Evolutionary conservation across 495 filamentous ascomycete species (phyloP).

Genomic region (Margaritispora aquatica): DNA sequence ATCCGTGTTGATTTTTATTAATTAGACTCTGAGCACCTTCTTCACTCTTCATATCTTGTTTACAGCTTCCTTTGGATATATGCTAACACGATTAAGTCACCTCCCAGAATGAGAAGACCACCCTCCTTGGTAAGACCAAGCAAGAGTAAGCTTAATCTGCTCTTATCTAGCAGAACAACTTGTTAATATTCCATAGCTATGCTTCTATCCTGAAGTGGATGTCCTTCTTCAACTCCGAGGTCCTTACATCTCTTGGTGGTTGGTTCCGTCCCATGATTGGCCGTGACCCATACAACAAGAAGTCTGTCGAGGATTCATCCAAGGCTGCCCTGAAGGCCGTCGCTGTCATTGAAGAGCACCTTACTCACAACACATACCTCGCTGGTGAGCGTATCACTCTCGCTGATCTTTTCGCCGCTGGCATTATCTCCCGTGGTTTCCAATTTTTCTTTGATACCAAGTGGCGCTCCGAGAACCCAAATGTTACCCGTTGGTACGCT

Average conservation of each 20-base stretch:
- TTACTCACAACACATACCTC: conserved; percentile 90
- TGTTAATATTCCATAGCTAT: conserved; percentile 45
- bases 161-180: neutral
- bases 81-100: conserved; percentile 62
- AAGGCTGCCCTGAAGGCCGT: conserved; percentile 62
- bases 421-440: conserved; percentile 77
- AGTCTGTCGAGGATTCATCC: conserved; percentile 73
- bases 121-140: conserved; percentile 98
- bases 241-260: conserved; percentile 64
- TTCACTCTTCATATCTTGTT: conserved; percentile 5
- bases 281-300: conserved; percentile 91
- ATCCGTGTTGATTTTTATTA: conserved; percentile 68
- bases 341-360: conserved; percentile 73
- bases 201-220: conserved; percentile 96
- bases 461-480: conserved; percentile 74
- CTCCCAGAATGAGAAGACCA: conserved; percentile 99
- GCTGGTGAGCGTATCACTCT: conserved; percentile 96
- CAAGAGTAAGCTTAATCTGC: conserved; percentile 68
- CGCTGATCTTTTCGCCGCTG: conserved; percentile 80
- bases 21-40: conserved; percentile 45
- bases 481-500: conserved; percentile 87
- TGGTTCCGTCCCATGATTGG: conserved; percentile 88
- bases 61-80: neutral
- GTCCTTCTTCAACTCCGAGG: conserved; percentile 84
- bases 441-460: conserved; percentile 84